Conservation (phyloP, 2,329 filamentous ascomycete genomes). For the Dothiorella sarmentorum region DNA sequence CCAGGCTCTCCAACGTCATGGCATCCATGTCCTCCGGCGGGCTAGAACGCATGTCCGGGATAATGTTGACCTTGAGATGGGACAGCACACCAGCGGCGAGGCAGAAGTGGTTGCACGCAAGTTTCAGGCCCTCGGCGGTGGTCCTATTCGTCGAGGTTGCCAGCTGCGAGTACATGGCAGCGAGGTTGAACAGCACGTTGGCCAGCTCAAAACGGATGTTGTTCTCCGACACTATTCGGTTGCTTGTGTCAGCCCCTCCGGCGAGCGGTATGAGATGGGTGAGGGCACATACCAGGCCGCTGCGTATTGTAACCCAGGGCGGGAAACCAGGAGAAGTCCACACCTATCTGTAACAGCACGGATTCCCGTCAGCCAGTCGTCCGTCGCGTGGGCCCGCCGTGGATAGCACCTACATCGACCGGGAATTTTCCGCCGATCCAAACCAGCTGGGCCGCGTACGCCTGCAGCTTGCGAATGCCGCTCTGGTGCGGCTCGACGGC, state of each 20-base stretch:
- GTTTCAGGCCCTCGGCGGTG: conserved; percentile 78
- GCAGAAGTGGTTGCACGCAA: conserved; percentile 86
- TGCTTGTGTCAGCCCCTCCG: not conserved
- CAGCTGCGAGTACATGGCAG: conserved; percentile 88
- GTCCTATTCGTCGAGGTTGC: conserved; percentile 75
- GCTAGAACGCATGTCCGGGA: conserved; percentile 77
- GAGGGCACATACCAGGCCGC: conserved; percentile 49
- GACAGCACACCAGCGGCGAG: conserved; percentile 78
- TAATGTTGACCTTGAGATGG: conserved; percentile 70
- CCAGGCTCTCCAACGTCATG: conserved; percentile 77
- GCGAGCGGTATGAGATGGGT: not conserved
- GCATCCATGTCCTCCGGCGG: conserved; percentile 96
- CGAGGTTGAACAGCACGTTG: conserved; percentile 90
- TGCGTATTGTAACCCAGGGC: conserved; percentile 86
- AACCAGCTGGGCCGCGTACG: conserved; percentile 86
- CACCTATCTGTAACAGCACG: conserved; percentile 64
- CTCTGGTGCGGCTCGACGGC: conserved; percentile 83
- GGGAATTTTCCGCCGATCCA: conserved; percentile 96
- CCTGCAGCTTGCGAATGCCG: conserved; percentile 82
- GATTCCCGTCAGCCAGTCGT: conserved; percentile 7
- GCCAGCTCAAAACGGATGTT: conserved; percentile 78
- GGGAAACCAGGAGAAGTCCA: conserved; percentile 95
- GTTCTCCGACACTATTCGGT: conserved; percentile 54
- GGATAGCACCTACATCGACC: conserved; percentile 71
- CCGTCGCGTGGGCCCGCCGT: not conserved